A percentile compares a stretch with the other conserved stretches of the same genome.
Conservation (phyloP, 208 protist species). For the Lotmaria passim region DNA sequence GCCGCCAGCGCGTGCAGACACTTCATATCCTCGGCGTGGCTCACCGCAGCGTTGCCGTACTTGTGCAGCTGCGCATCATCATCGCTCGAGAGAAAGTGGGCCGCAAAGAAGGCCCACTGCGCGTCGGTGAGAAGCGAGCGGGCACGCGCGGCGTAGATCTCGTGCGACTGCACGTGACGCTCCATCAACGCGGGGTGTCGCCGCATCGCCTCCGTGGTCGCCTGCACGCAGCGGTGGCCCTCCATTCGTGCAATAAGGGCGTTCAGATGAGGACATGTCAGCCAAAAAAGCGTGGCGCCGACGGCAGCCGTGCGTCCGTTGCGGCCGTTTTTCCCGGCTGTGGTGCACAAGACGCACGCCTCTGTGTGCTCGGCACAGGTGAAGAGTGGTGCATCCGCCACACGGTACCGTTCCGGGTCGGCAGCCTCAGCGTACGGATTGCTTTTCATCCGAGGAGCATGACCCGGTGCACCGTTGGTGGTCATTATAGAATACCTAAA, state of each 20-base stretch:
- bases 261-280: conserved; percentile 86
- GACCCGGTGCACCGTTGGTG: background rate
- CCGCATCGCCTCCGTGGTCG: conserved; percentile 36
- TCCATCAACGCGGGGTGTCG: conserved; percentile 20
- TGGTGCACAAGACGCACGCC: conserved; percentile 76
- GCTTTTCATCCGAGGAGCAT: conserved; percentile 8
- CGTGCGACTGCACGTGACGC: conserved; percentile 68
- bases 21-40: conserved; percentile 77
- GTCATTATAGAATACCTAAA: background rate
- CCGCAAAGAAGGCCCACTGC: conserved; percentile 76
- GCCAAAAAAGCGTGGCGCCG: conserved; percentile 85
- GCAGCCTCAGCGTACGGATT: conserved; percentile 64
- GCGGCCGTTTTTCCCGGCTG: conserved; percentile 78
- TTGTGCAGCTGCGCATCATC: conserved; percentile 34
- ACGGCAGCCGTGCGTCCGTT: conserved; percentile 69
- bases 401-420: conserved; percentile 62
- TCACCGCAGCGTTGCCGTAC: conserved; percentile 86
- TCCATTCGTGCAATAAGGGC: conserved; percentile 77
- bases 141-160: conserved; percentile 47
- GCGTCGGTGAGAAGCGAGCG: conserved; percentile 38
- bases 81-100: conserved; percentile 56
- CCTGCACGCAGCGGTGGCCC: conserved; percentile 57
- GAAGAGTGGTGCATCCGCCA: conserved; percentile 64
- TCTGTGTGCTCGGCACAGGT: conserved; percentile 52
- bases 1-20: conserved; percentile 88